These are phyloP conservation scores for Plectosphaerella sp. DNA, from an alignment of 2,329 filamentous ascomycete species.

Conservation along the genomic window DNA sequence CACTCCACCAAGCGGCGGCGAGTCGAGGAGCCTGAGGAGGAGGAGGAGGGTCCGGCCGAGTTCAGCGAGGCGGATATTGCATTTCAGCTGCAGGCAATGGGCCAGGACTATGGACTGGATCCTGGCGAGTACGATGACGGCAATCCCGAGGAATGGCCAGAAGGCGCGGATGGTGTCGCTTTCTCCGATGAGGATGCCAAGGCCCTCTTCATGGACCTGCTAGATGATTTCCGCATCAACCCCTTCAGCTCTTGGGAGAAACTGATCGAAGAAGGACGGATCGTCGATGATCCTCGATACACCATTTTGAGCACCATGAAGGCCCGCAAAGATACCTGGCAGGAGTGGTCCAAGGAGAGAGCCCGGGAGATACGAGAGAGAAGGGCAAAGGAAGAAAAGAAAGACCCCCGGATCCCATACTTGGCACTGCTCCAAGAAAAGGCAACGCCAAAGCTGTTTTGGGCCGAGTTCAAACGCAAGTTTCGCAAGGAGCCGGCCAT, in stretches of 20 bases:
- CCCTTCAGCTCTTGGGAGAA: slow-evolving; percentile 93
- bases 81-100: slow-evolving; percentile 86
- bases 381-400: slow-evolving; percentile 71
- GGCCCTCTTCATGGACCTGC: slow-evolving; percentile 76
- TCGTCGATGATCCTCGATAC: slow-evolving; percentile 85
- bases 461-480: slow-evolving; percentile 94
- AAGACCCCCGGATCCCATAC: slow-evolving; percentile 79
- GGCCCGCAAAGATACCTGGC: slow-evolving; percentile 75
- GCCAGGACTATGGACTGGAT: slow-evolving; percentile 74
- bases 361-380: slow-evolving; percentile 69
- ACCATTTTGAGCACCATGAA: slow-evolving; percentile 79
- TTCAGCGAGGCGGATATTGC: slow-evolving; percentile 95
- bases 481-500: slow-evolving; percentile 77
- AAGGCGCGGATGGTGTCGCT: slow-evolving; percentile 65
- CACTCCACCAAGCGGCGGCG: slow-evolving; percentile 59
- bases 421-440: slow-evolving; percentile 74
- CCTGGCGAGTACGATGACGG: slow-evolving; percentile 72
- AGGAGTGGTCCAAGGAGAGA: slow-evolving; percentile 74
- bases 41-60: slow-evolving; percentile 57
- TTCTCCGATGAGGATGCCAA: slow-evolving; percentile 73
- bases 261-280: slow-evolving; percentile 72
- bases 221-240: slow-evolving; percentile 77
- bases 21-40: slow-evolving; percentile 33
- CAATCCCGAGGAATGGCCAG: slow-evolving; percentile 57
- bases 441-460: slow-evolving; percentile 89